Percentiles rank a stretch among this genome's conserved stretches.
These are phyloP conservation scores for Neurospora sublineolata DNA, from an alignment of 495 filamentous ascomycete species.

Conservation along the genomic window DNA sequence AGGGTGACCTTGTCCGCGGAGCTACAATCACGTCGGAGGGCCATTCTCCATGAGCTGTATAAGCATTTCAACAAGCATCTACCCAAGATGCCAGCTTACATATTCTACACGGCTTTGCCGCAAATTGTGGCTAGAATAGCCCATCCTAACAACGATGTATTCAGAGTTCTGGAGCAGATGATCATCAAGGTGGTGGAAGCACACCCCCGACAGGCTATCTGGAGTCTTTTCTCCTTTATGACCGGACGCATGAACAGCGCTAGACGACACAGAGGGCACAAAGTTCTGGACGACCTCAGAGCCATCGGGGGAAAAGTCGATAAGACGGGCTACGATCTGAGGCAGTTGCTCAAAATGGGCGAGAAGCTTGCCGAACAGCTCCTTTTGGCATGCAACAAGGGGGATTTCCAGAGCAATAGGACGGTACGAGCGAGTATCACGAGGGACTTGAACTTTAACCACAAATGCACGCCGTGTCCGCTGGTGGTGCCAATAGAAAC, in stretches of 20 bases:
- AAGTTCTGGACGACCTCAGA: conserved; percentile 36
- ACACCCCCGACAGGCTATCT: conserved; percentile 85
- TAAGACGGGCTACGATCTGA: conserved; percentile 40
- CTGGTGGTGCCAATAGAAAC: conserved; percentile 82
- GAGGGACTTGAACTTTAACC: conserved; percentile 70
- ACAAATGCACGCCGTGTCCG: conserved; percentile 66
- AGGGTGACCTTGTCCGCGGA: conserved; percentile 52
- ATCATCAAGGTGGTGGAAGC: conserved; percentile 68
- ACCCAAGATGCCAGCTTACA: conserved; percentile 64
- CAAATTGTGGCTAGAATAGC: conserved; percentile 89
- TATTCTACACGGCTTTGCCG: conserved; percentile 84
- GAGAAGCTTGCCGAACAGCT: conserved; percentile 78
- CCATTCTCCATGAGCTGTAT: conserved; percentile 60
- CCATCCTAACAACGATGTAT: conserved; percentile 68
- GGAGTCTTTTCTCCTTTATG: conserved; percentile 78
- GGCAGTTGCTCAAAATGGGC: conserved; percentile 57
- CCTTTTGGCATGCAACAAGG: conserved; percentile 64
- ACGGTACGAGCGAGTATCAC: conserved; percentile 55
- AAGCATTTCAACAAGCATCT: conserved; percentile 61
- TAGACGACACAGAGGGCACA: conserved; percentile 39
- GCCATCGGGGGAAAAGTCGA: conserved; percentile 25
- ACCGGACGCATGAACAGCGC: conserved; percentile 37
- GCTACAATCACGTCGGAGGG: conserved; percentile 43
- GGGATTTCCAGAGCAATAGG: conserved; percentile 56
- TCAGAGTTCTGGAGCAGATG: conserved; percentile 59